phyloP scores from a whole-genome alignment of 352 stramenopile genomes.

The Pythium dissotocum region DNA sequence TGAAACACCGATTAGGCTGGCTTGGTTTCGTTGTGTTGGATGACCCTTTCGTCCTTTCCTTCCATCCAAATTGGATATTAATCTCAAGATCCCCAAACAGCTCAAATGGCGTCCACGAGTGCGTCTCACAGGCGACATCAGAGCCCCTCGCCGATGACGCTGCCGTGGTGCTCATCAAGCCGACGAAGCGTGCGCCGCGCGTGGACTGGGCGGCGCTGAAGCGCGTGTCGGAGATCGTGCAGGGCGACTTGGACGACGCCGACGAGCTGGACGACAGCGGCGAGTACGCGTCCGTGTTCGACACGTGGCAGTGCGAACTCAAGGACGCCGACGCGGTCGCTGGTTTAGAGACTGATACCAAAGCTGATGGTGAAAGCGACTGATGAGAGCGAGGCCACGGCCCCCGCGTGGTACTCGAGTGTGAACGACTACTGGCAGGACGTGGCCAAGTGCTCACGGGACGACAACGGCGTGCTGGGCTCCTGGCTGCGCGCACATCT shows the following conservation, averaged over 20 bases:
- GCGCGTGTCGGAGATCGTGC: slow-evolving; percentile 50
- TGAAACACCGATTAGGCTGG: too few relatives aligned
- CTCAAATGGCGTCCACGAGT: too few relatives aligned
- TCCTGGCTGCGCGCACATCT: slow-evolving; percentile 88
- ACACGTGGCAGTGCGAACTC: slow-evolving; percentile 75
- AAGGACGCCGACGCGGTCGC: too few relatives aligned
- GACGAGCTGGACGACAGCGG: slow-evolving; percentile 45
- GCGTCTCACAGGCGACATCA: too few relatives aligned
- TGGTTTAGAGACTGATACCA: too few relatives aligned
- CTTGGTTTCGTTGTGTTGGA: too few relatives aligned
- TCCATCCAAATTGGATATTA: too few relatives aligned
- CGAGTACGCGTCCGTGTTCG: slow-evolving; percentile 72
- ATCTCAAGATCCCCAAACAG: too few relatives aligned
- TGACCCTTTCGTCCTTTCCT: too few relatives aligned
- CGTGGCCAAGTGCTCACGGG: slow-evolving; percentile 90
- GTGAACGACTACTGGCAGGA: slow-evolving; percentile 86
- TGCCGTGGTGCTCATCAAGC: slow-evolving; percentile 22
- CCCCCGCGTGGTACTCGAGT: slow-evolving; percentile 66
- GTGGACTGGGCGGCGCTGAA: slow-evolving; percentile 66
- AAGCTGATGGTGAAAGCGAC: slow-evolving; percentile 25
- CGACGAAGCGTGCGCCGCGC: slow-evolving; percentile 26
- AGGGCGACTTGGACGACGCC: slow-evolving; percentile 61
- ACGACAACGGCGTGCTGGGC: slow-evolving; percentile 94
- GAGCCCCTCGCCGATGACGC: too few relatives aligned
- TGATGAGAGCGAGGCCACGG: slow-evolving; percentile 6